These are phyloP conservation scores for Cyberlindnera euphorbiiphila DNA, from an alignment of 805 yeast species.

Conservation along the genomic window DNA sequence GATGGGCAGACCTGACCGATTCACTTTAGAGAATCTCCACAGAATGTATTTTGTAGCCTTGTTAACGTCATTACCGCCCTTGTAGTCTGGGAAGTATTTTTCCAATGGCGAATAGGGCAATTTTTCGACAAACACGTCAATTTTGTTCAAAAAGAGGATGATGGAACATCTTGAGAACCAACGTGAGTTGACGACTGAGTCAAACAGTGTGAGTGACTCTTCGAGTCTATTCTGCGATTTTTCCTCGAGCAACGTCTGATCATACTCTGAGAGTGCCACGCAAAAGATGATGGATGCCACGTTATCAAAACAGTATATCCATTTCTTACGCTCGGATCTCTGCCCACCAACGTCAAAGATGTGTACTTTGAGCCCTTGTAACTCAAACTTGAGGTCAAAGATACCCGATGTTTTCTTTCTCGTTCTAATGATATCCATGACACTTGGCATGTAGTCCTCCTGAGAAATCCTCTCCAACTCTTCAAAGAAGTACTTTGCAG, in stretches of 20 bases:
- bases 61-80: conserved; percentile 84
- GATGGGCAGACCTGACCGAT: conserved; percentile 74
- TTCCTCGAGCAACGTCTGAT: conserved; percentile 79
- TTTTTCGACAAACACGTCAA: conserved; percentile 86
- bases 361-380: conserved; percentile 64
- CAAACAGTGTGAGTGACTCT: conserved; percentile 80
- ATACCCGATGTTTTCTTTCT: conserved; percentile 93
- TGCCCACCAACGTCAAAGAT: conserved; percentile 93
- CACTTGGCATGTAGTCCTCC: conserved; percentile 64
- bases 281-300: conserved; percentile 88
- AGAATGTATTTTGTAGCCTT: conserved; percentile 89
- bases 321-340: conserved; percentile 89
- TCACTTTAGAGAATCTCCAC: conserved; percentile 85
- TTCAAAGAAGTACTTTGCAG: conserved; percentile 73
- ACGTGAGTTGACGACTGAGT: conserved; percentile 84
- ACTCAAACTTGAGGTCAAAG: conserved; percentile 72
- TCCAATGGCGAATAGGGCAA: conserved; percentile 77
- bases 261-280: conserved; percentile 88
- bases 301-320: conserved; percentile 96
- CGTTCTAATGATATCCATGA: conserved; percentile 76
- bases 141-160: conserved; percentile 82
- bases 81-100: conserved; percentile 82
- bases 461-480: conserved; percentile 58
- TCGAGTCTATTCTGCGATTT: conserved; percentile 71
- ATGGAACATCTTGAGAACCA: conserved; percentile 90